Base-by-base conservation (phyloP, 2,329 filamentous ascomycete species). In the Mariannaea sp. region DNA sequence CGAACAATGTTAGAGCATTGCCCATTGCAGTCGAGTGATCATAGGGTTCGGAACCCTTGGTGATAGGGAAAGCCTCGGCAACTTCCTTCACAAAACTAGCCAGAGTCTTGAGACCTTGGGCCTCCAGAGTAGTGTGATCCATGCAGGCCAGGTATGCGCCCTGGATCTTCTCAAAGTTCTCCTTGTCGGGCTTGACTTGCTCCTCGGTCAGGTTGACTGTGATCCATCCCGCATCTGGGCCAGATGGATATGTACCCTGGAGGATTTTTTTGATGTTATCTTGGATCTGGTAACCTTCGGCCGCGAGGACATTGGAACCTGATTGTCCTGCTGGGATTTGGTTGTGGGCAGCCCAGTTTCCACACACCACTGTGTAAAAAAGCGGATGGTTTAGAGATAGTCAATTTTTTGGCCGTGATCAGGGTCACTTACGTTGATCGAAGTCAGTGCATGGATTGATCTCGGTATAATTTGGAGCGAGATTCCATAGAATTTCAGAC, bases 361-460 rank as follows among this genome's bases (percentile, higher is more conserved):
- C 85, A 61, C 87, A 53, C 1, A 27, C 39, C 17, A 48, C 49
- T 53, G 16, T 1, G 19, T 4, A 5, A 24, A 24, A 8, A n/a
- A 3, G 20, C 8, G 9, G 6, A 12, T 12, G 13, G 12, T 10
- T 48, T 39, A 48, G 38, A 12, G 7, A 30, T 24, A 24, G n/a
- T 16, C n/a, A 26, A 19, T 32, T 13, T 13, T 10, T 12, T 2
- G 19, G 8, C 7, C 14, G 89, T 14, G 84, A 12, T 4, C 17
- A n/a, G 7, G 14, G 17, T 1, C 1, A 16, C 54, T 32, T 27
- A 50, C 85, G 79, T 66, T 85, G 76, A 54, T 88, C 84, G 55
- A 90, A 90, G 63, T 89, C 72, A 13, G 76, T 80, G 62, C 87
- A 90, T 1, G 87, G 82, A 65, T 90, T 85, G 33, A 90, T 73